Evolutionary conservation across 2,329 filamentous ascomycete species (phyloP).

Genomic region (Fusarium beomiforme): DNA sequence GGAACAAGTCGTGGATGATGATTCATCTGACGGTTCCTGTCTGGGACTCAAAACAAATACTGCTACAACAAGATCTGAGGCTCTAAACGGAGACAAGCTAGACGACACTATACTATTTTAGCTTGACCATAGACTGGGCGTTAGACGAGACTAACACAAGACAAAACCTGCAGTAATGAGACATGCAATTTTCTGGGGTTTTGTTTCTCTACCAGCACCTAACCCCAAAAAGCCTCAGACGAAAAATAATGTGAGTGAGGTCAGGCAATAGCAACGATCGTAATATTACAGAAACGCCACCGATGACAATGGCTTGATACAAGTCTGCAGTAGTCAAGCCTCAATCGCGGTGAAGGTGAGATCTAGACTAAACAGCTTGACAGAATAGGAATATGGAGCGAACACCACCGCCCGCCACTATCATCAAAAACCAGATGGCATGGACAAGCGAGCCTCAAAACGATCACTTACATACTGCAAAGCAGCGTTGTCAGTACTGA

Average conservation of each 20-base stretch:
- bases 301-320: conserved; percentile 14
- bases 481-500: neutral
- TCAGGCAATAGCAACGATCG: neutral
- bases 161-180: conserved; percentile 15
- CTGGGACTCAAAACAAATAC: conserved; percentile 31
- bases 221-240: conserved; percentile 6
- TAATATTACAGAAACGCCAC: conserved; percentile 32
- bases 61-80: conserved; percentile 17
- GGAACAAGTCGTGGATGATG: conserved; percentile 19
- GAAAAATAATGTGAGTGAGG: neutral
- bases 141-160: conserved; percentile 27
- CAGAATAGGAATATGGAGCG: conserved; percentile 33
- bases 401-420: conserved; percentile 15
- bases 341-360: conserved; percentile 23
- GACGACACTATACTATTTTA: conserved; percentile 15
- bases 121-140: conserved; percentile 7
- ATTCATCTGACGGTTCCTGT: conserved; percentile 30
- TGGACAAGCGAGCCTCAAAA: conserved; percentile 27
- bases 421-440: conserved; percentile 1
- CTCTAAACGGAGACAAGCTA: conserved; percentile 6
- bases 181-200: conserved; percentile 14
- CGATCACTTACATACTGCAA: conserved; percentile 20
- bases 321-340: conserved; percentile 4
- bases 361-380: conserved; percentile 25
- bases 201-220: neutral